Evolutionary conservation across 2,329 filamentous ascomycete species (phyloP).

Genomic region (Trichoderma sp.): DNA sequence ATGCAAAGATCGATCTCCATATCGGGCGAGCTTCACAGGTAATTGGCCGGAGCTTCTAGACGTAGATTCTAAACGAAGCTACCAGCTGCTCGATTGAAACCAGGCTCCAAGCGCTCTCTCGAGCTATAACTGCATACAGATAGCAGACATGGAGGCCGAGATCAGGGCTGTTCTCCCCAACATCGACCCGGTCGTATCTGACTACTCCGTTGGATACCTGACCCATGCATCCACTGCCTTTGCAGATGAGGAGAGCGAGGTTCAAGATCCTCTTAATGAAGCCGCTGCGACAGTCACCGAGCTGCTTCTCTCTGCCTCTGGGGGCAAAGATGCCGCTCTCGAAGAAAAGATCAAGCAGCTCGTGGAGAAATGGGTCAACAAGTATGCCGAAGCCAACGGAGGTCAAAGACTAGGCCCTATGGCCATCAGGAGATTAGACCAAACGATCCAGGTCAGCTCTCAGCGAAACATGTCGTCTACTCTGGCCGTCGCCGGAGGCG

Average conservation of each 20-base stretch:
- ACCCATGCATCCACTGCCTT: constrained; percentile 89
- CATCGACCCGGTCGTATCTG: constrained; percentile 85
- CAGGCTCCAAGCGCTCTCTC: not conserved
- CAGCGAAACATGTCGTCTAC: constrained; percentile 97
- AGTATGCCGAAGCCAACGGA: constrained; percentile 75
- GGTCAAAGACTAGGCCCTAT: constrained; percentile 71
- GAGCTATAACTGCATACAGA: not conserved
- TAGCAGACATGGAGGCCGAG: constrained; percentile 75
- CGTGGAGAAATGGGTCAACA: constrained; percentile 86
- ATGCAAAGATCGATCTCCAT: constrained; percentile 1
- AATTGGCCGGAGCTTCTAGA: not conserved
- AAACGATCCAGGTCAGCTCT: constrained; percentile 91
- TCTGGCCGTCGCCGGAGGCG: constrained; percentile 79
- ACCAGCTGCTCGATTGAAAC: not conserved
- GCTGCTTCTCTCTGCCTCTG: constrained; percentile 90
- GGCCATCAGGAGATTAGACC: constrained; percentile 82
- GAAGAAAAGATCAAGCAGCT: constrained; percentile 79
- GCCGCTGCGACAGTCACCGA: constrained; percentile 85
- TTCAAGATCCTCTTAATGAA: constrained; percentile 75
- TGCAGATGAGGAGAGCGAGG: constrained; percentile 71
- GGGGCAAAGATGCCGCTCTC: constrained; percentile 71
- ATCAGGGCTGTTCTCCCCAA: constrained; percentile 82
- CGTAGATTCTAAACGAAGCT: not conserved
- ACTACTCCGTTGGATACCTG: constrained; percentile 93
- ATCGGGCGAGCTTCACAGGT: not conserved